Conservation (phyloP, 257 asterid species). For the Solanum stenotomum region DNA sequence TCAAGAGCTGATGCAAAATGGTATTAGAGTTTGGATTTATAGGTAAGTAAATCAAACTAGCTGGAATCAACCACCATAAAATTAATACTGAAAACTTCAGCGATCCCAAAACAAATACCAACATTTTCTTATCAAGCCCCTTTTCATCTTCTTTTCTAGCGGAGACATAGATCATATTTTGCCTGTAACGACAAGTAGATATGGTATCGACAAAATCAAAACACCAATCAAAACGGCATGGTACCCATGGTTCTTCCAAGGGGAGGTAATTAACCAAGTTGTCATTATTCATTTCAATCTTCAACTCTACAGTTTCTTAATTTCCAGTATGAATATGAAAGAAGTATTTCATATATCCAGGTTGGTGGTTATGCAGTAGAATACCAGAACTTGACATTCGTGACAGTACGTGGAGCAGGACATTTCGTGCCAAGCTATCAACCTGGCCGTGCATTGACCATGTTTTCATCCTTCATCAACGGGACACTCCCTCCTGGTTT, state of each 20-base stretch:
- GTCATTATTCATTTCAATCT: neutral
- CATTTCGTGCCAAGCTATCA: constrained; percentile 57
- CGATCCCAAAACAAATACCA: neutral
- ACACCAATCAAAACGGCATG: constrained; percentile 35
- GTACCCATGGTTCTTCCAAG: constrained; percentile 52
- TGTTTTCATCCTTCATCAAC: constrained; percentile 35
- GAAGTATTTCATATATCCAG: constrained; percentile 1
- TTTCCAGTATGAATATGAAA: neutral
- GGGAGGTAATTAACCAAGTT: constrained; percentile 22
- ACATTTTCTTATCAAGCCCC: neutral
- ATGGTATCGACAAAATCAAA: constrained; percentile 39
- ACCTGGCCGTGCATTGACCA: constrained; percentile 42
- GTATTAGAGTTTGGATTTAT: constrained; percentile 46
- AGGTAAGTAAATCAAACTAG: constrained; percentile 17
- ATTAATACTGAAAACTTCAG: neutral
- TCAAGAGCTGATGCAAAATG: constrained; percentile 38
- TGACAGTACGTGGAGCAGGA: constrained; percentile 51
- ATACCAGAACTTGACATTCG: constrained; percentile 46
- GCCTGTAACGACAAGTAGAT: constrained; percentile 52
- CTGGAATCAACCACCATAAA: neutral
- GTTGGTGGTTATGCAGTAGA: constrained; percentile 58
- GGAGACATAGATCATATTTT: constrained; percentile 50
- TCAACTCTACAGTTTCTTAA: neutral
- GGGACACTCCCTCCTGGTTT: constrained; percentile 39
- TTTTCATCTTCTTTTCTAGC: constrained; percentile 16